Evolutionary conservation across 192 early-diverging fungal species (phyloP).

Genomic region (Coemansia sp.): DNA sequence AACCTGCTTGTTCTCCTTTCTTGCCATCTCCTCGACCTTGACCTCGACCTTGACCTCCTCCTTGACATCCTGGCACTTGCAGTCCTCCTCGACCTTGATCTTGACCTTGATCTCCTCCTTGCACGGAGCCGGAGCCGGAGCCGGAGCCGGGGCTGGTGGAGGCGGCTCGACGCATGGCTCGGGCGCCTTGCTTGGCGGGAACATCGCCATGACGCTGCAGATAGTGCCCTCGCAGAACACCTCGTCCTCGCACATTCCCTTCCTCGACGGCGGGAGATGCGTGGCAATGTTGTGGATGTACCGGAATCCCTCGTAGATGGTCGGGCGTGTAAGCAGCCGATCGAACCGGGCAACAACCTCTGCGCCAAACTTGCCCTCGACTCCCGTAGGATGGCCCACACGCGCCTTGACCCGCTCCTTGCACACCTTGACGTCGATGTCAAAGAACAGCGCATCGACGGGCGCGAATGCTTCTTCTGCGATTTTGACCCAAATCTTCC

Average conservation of each 20-base stretch:
- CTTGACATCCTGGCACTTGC: conserved; percentile 38
- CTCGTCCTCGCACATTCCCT: conserved; percentile 52
- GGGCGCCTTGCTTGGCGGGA: conserved; percentile 52
- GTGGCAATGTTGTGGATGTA: conserved; percentile 55
- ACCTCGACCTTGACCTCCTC: conserved; percentile 47
- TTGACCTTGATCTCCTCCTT: conserved; percentile 52
- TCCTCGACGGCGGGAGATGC: conserved; percentile 51
- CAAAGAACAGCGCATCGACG: conserved; percentile 71
- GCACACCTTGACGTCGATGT: conserved; percentile 62
- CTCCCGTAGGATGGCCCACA: conserved; percentile 69
- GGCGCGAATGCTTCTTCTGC: conserved; percentile 59
- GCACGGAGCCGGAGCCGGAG: conserved; percentile 8
- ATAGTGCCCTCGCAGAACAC: conserved; percentile 49
- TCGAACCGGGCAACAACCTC: conserved; percentile 66
- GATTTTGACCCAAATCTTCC: conserved; percentile 69
- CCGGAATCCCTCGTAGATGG: conserved; percentile 56
- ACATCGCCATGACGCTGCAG: conserved; percentile 50
- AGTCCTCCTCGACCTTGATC: conserved; percentile 47
- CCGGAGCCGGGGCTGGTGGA: conserved; percentile 6
- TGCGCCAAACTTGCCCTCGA: conserved; percentile 63
- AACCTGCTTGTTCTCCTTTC: conserved; percentile 38
- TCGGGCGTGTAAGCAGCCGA: conserved; percentile 46
- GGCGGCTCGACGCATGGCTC: conserved; percentile 35
- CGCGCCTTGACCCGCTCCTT: conserved; percentile 64
- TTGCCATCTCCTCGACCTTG: conserved; percentile 45